Base-by-base conservation (phyloP, 2,329 filamentous ascomycete species). In the Colletotrichum euphorbiae region DNA sequence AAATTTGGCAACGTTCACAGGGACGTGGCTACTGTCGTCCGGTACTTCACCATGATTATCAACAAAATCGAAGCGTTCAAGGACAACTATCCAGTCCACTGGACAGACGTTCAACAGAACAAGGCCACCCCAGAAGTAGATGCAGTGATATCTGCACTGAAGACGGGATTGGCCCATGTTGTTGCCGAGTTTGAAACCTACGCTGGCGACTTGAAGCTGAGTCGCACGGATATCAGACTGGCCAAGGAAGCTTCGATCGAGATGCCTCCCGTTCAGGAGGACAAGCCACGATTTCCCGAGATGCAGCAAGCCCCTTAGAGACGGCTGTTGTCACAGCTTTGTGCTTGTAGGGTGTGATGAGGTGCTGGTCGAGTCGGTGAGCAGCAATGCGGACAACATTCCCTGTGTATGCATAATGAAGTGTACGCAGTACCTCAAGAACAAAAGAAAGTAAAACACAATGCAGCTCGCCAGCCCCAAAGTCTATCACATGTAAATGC, bases 1-100 rank as follows among this genome's bases (percentile, higher is more conserved):
- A 86, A 86, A 52, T 96, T 90, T 75, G 95, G 95, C 13, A 92
- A 93, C 72, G 95, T 97, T n/a, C 91, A 97, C 72, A 85, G 89
- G 48, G 92, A 96, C 71, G 89, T 98, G 2, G 88, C 92, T 1
- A 81, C 80, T 55, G 90, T 97, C 64, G 88, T 98, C 57, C 87
- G 91, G 52, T 88, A 89, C 1, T 87, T 97, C 69, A 94, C 93
- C 0, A 73, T 77, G 0, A 89, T 92, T 0, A 89, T 94, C 63
- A 85, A 82, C 62, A 89, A 89, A 71, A 81, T 97, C 3, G 91
- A 97, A 74, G 80, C 76, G 1, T 93, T 97, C 75, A 84, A 89
- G 71, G 77, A 78, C 7, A 79, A 74, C 2, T 80, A 91, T 48
- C 84, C 87, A 1, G 78, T 88, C 3, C 93, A 96, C 78, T 97